Base-by-base conservation (phyloP, 208 protist species). In the Wallacemonas rigidus region DNA sequence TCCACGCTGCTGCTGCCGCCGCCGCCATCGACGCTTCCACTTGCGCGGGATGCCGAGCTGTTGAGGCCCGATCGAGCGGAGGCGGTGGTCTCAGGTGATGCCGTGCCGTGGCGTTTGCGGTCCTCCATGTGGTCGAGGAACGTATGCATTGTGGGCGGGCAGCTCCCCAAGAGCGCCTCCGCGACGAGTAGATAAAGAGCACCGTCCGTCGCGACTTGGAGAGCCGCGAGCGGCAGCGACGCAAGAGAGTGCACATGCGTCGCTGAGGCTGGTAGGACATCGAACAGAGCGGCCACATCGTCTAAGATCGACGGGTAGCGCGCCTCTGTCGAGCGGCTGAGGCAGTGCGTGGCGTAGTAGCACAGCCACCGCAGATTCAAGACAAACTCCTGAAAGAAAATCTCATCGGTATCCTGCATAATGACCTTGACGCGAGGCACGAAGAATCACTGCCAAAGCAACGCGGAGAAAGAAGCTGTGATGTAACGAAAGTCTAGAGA, bases 321-420 rank as follows among this genome's bases (percentile, higher is more conserved):
- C 12, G 61, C 68, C 62, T 92, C 83, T 40, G 81, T 62, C 4
- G 76, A 79, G 40, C 79, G 82, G 44, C 87, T 79, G 8, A 91
- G 72, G 14, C 80, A 72, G 12, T 83, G 67, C 7, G 67, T 48
- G 26, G 72, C 69, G 55, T 89, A 89, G 15, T 76, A 71, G 4
- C 88, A 75, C 36, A 90, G 36, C 91, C 91, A 96, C 12, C 86
- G 82, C 36, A 90, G 69, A 65, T 94, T 92, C 15, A 83, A 81
- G 0, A 86, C 47, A 65, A 92, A 91, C 57, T 96, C 91, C 2
- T 94, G 77, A 3, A 86, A 67, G 55, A 83, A 88, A 12, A 60
- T n/a, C 3, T 72, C 54, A 38, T 53, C 50, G 38, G 11, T 65
- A 11, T n/a, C 60, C 12, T 62, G 36, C 56, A 62, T 62, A 36